These are phyloP conservation scores for Zizania palustris DNA, from an alignment of 202 grass and related monocot species.

Conservation along the genomic window DNA sequence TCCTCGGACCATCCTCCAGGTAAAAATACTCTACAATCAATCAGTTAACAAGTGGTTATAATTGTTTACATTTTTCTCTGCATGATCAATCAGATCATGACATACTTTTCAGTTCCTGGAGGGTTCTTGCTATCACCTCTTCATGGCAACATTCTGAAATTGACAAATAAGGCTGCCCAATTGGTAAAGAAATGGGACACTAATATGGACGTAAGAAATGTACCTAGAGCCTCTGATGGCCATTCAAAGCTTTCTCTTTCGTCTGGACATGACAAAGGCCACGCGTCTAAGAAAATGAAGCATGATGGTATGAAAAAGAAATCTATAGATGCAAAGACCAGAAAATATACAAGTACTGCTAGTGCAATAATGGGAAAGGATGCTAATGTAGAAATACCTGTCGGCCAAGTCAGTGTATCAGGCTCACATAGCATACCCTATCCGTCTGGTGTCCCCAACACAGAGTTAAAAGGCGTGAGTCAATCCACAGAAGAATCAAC, in stretches of 20 bases:
- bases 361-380: slow-evolving; percentile 26
- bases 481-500: slow-evolving; percentile 22
- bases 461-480: slow-evolving; percentile 10
- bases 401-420: slow-evolving; percentile 30
- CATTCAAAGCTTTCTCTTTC: slow-evolving; percentile 21
- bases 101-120: slow-evolving; percentile 68
- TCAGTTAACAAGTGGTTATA: background rate
- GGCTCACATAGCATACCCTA: slow-evolving; percentile 18
- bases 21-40: slow-evolving; percentile 42
- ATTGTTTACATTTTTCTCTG: slow-evolving; percentile 32
- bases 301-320: slow-evolving; percentile 29
- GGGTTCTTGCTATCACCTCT: slow-evolving; percentile 68
- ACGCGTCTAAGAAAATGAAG: slow-evolving; percentile 41
- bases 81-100: slow-evolving; percentile 70
- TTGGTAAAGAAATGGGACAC: slow-evolving; percentile 41
- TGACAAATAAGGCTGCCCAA: slow-evolving; percentile 45
- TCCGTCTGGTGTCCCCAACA: slow-evolving; percentile 4
- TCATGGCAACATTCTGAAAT: slow-evolving; percentile 47
- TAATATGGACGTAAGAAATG: slow-evolving; percentile 30
- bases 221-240: slow-evolving; percentile 12
- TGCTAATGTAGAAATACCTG: slow-evolving; percentile 6
- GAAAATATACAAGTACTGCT: slow-evolving; percentile 33
- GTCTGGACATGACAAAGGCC: slow-evolving; percentile 30
- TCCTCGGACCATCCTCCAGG: slow-evolving; percentile 75
- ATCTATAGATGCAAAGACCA: slow-evolving; percentile 23